Percentiles rank a stretch among this genome's conserved stretches.
phyloP scores from a whole-genome alignment of 1,284 basidiomycete species.

The Neolentinus lepideus region DNA sequence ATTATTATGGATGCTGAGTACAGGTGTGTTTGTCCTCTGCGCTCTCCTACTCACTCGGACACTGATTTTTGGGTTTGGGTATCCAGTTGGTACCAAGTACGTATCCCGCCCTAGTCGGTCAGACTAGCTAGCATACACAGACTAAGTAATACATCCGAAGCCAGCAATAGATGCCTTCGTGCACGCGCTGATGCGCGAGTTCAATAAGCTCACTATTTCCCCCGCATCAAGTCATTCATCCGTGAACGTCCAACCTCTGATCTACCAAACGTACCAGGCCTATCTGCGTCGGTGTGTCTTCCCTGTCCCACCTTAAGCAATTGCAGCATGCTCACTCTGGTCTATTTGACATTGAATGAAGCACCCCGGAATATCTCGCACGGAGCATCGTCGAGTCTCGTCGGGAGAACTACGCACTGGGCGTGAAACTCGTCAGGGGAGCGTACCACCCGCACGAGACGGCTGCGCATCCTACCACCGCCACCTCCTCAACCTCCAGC shows the following conservation, averaged over 20 bases:
- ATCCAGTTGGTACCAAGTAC: constrained; percentile 65
- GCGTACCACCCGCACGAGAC: constrained; percentile 86
- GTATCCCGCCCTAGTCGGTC: constrained; percentile 3
- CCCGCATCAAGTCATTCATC: background rate
- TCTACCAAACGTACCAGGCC: constrained; percentile 82
- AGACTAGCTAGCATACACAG: background rate
- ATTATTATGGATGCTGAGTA: constrained; percentile 83
- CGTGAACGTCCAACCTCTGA: constrained; percentile 44
- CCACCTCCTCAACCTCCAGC: constrained; percentile 13
- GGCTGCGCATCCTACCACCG: constrained; percentile 30
- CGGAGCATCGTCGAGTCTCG: constrained; percentile 68
- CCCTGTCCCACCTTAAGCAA: too few relatives aligned
- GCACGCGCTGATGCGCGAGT: constrained; percentile 67
- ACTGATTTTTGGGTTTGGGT: background rate
- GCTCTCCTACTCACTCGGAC: background rate
- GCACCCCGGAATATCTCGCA: constrained; percentile 63
- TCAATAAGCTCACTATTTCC: constrained; percentile 49
- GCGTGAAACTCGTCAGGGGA: constrained; percentile 92
- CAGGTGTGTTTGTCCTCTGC: constrained; percentile 32
- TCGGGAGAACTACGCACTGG: constrained; percentile 69
- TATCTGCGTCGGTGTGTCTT: constrained; percentile 62
- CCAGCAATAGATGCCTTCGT: constrained; percentile 80
- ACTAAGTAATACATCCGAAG: constrained; percentile 22
- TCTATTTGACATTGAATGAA: too few relatives aligned
- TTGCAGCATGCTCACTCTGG: too few relatives aligned